These are phyloP conservation scores for Combretum micranthum DNA, from an alignment of 345 rosid genomes.

Conservation along the genomic window DNA sequence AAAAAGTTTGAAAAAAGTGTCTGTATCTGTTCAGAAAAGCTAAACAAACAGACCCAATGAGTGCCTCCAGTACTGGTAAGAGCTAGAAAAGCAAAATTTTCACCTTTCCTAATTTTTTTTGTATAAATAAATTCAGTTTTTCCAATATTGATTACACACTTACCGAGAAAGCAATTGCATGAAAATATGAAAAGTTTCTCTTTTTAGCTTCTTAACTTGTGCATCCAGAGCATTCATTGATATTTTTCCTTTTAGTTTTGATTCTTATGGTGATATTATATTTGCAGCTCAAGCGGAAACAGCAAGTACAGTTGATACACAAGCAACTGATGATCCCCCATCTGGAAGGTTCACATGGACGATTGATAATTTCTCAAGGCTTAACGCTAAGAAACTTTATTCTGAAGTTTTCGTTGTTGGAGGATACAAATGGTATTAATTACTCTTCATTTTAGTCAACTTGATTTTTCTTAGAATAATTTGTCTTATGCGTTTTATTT, in stretches of 20 bases:
- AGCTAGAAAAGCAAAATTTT: no score
- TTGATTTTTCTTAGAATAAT: background rate
- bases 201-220: no score
- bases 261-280: constrained; percentile 4
- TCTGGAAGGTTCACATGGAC: constrained; percentile 51
- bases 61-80: no score
- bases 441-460: background rate
- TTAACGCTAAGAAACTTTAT: constrained; percentile 46
- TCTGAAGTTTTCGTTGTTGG: constrained; percentile 44
- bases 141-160: no score
- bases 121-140: no score
- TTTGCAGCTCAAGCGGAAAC: constrained; percentile 38
- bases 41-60: no score
- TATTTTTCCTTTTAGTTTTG: background rate
- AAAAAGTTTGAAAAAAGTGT: no score
- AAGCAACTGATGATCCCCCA: constrained; percentile 43
- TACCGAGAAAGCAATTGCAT: no score
- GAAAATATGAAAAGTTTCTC: no score
- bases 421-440: constrained; percentile 42
- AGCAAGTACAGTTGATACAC: constrained; percentile 31
- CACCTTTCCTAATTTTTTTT: no score
- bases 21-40: no score
- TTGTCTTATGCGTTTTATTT: background rate
- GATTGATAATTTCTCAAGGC: constrained; percentile 43
- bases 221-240: background rate